phyloP scores from a whole-genome alignment of 2,329 filamentous ascomycete genomes.

The Apiospora sp. region DNA sequence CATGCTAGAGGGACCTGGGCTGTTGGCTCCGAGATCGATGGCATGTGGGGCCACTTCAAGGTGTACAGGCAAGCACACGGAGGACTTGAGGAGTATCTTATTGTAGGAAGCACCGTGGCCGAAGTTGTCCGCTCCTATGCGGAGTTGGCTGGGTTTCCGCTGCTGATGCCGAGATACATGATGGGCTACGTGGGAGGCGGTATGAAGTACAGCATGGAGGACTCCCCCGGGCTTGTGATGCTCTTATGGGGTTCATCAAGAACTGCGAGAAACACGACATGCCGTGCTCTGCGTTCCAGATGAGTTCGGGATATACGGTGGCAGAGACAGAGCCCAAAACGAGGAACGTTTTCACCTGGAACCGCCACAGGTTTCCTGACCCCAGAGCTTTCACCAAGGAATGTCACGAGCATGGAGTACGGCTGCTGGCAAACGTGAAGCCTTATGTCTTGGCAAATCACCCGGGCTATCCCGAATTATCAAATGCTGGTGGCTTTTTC shows the following conservation, averaged over 20 bases:
- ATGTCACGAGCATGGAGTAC: constrained; percentile 70
- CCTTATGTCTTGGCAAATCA: constrained; percentile 74
- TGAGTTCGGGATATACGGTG: constrained; percentile 77
- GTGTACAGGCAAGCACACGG: constrained; percentile 77
- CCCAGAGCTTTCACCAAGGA: constrained; percentile 69
- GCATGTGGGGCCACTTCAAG: constrained; percentile 78
- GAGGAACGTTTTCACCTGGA: constrained; percentile 77
- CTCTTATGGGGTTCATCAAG: constrained; percentile 65
- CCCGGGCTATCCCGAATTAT: constrained; percentile 69
- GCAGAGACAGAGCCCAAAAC: constrained; percentile 73
- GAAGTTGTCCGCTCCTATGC: constrained; percentile 74
- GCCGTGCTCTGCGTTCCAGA: constrained; percentile 75
- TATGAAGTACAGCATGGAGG: constrained; percentile 61
- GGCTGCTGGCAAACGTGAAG: constrained; percentile 76
- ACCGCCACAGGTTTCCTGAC: constrained; percentile 72
- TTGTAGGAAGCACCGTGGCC: constrained; percentile 70
- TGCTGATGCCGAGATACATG: constrained; percentile 74
- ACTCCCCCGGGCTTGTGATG: constrained; percentile 63
- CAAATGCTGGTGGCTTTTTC: constrained; percentile 68
- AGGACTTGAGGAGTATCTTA: constrained; percentile 74
- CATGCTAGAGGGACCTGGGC: constrained; percentile 71
- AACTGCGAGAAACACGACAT: constrained; percentile 72
- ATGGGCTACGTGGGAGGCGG: constrained; percentile 77
- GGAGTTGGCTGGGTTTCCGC: constrained; percentile 71
- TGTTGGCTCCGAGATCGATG: constrained; percentile 76